Evolutionary conservation across 2,329 filamentous ascomycete species (phyloP).

Genomic region (Diaporthe sp.): DNA sequence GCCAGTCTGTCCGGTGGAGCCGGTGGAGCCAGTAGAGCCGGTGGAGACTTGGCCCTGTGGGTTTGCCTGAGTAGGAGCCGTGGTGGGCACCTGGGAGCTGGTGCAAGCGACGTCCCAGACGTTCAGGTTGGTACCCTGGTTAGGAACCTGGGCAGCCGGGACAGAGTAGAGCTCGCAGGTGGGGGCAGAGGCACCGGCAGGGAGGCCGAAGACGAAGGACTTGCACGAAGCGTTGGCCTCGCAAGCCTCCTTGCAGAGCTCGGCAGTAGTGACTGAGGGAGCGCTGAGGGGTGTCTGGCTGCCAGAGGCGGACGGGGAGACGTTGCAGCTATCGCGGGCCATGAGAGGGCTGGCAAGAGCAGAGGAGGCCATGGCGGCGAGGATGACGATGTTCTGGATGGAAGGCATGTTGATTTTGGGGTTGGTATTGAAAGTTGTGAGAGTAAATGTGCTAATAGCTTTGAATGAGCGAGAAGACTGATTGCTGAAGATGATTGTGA

Average conservation of each 20-base stretch:
- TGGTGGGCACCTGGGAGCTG: slow-evolving; percentile 3
- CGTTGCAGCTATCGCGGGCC: slow-evolving; percentile 20
- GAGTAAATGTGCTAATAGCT: background rate
- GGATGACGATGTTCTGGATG: slow-evolving; percentile 12
- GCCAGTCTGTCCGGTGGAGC: background rate
- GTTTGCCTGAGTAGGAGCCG: slow-evolving; percentile 1
- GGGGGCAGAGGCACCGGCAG: background rate
- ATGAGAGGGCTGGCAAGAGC: slow-evolving; percentile 17
- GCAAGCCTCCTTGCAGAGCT: slow-evolving; percentile 20
- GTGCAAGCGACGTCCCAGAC: slow-evolving; percentile 11
- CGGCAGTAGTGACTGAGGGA: background rate
- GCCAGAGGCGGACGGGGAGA: background rate
- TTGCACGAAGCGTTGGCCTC: slow-evolving; percentile 19
- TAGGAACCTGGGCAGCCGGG: background rate
- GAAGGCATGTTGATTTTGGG: background rate
- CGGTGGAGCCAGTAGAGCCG: background rate
- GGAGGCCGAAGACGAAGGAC: slow-evolving; percentile 15
- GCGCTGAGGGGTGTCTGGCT: background rate
- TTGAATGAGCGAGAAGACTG: background rate
- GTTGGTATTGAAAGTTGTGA: background rate
- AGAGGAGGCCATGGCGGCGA: slow-evolving; percentile 13
- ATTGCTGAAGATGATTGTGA: background rate
- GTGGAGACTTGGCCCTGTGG: slow-evolving; percentile 7
- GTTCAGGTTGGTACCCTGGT: background rate
- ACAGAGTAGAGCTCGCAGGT: slow-evolving; percentile 15